These are phyloP conservation scores for Infundibulicybe gibba DNA, from an alignment of 768 basidiomycete genomes.

Conservation along the genomic window DNA sequence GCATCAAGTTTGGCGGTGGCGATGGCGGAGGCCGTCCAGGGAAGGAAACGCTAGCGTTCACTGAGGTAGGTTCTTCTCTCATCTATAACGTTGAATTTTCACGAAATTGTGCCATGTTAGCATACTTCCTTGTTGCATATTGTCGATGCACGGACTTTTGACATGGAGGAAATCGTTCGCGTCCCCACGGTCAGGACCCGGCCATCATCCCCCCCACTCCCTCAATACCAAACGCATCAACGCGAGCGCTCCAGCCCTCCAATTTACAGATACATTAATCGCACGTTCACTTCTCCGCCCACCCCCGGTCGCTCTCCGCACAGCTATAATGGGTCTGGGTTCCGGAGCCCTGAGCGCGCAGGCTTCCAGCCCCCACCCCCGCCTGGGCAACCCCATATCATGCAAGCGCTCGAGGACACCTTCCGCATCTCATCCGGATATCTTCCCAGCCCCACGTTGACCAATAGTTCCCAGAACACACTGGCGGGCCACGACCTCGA, in stretches of 20 bases:
- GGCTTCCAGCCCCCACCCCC: not conserved
- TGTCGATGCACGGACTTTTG: slow-evolving; percentile 84
- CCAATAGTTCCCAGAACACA: not conserved
- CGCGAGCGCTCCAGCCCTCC: too few species aligned
- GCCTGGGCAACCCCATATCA: slow-evolving; percentile 22
- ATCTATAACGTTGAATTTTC: not conserved
- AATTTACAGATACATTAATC: too few species aligned
- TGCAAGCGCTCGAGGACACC: slow-evolving; percentile 54
- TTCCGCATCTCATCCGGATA: slow-evolving; percentile 42
- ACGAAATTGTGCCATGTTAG: slow-evolving; percentile 30
- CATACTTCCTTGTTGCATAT: slow-evolving; percentile 82
- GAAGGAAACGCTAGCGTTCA: slow-evolving; percentile 83
- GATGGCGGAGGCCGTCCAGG: slow-evolving; percentile 40
- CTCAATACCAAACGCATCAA: not conserved
- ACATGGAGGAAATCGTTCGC: slow-evolving; percentile 65
- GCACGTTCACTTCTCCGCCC: too few species aligned
- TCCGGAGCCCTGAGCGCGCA: slow-evolving; percentile 3
- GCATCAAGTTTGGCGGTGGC: slow-evolving; percentile 78
- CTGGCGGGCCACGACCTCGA: slow-evolving; percentile 19
- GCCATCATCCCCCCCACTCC: slow-evolving; percentile 7
- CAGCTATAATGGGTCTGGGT: not conserved
- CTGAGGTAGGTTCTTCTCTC: slow-evolving; percentile 58
- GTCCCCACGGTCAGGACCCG: slow-evolving; percentile 39
- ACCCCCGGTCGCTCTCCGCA: too few species aligned
- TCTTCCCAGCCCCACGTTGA: not conserved